Base-by-base conservation (phyloP, 257 asterid species). In the Paulownia fortunei region DNA sequence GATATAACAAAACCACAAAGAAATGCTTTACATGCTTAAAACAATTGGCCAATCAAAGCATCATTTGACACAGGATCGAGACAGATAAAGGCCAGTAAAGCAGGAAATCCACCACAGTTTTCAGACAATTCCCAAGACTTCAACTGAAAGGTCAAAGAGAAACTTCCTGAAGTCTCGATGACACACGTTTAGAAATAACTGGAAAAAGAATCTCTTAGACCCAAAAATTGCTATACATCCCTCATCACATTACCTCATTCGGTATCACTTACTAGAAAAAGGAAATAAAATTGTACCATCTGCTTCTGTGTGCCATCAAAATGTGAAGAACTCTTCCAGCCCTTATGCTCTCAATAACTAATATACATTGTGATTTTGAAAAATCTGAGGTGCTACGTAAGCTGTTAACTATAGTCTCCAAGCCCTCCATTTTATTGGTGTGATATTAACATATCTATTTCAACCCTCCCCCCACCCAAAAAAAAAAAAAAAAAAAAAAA, bases 71-170 rank as follows among this genome's bases (percentile, higher is more conserved):
- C 55, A 58, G 56, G 18, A 36, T 8, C 1, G 15, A 60, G 62
- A 69, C 24, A 66, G 36, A 37, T 26, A 19, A 74, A 26, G 34
- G 39, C 62, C 51, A 63, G 37, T 62, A 47, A 44, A 27, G 59
- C 58, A 64, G 27, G 11, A 55, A 51, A 36, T 10, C 23, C 18
- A 12, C 21, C 18, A 23, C 59, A 24, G 61, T 59, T 59, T 69
- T 23, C 56, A 42, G 9, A 61, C 71, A 27, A 63, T 47, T 67
- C 52, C 26, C 65, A 64, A 51, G 73, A 51, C 58, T 52, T 42
- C 10, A 30, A 39, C 15, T 23, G 47, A 39, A 60, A 52, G 47
- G 59, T 23, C 46, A 8, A 3, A 13, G 26, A 34, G 27, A 46
- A 21, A 68, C 12, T 7, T 10, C 39, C 76, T 10, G n/a, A 64